Evolutionary conservation across 371 early-diverging fungal species (phyloP).

Genomic region (Mucor circinelloides): DNA sequence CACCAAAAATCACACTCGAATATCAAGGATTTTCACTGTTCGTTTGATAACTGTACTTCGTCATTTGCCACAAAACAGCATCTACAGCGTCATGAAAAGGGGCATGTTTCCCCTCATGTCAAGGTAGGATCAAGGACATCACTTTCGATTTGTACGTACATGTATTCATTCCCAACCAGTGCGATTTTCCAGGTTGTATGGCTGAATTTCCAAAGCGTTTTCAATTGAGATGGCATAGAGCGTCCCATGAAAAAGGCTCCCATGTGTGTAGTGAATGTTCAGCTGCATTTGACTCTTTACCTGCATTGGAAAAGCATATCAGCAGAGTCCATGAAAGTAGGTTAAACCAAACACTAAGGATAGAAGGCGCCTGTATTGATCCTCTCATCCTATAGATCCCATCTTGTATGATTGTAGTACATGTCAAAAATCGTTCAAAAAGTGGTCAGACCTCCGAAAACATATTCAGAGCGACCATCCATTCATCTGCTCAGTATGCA

Average conservation of each 20-base stretch:
- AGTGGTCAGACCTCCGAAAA: constrained; percentile 64
- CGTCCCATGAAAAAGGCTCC: constrained; percentile 39
- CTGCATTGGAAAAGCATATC: constrained; percentile 58
- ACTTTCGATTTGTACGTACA: background rate
- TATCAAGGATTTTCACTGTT: constrained; percentile 41
- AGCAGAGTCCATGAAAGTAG: constrained; percentile 55
- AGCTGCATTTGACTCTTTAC: constrained; percentile 51
- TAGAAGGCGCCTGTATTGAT: background rate
- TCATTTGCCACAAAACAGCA: constrained; percentile 46
- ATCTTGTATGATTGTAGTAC: constrained; percentile 58
- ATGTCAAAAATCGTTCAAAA: constrained; percentile 52
- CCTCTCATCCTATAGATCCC: constrained; percentile 27
- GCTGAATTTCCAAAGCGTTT: constrained; percentile 57
- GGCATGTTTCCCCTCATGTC: constrained; percentile 36
- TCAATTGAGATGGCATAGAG: constrained; percentile 59
- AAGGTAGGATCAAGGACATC: background rate
- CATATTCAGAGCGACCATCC: constrained; percentile 59
- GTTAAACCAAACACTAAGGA: background rate
- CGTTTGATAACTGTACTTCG: constrained; percentile 35
- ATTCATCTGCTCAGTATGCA: constrained; percentile 52
- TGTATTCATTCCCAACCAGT: constrained; percentile 21
- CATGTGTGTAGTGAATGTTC: constrained; percentile 42
- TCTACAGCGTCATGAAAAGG: constrained; percentile 48
- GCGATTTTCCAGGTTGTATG: constrained; percentile 55
- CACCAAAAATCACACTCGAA: constrained; percentile 61